Base-by-base conservation (phyloP, 2,329 filamentous ascomycete species). In the Rhexocercosporidium sp. region DNA sequence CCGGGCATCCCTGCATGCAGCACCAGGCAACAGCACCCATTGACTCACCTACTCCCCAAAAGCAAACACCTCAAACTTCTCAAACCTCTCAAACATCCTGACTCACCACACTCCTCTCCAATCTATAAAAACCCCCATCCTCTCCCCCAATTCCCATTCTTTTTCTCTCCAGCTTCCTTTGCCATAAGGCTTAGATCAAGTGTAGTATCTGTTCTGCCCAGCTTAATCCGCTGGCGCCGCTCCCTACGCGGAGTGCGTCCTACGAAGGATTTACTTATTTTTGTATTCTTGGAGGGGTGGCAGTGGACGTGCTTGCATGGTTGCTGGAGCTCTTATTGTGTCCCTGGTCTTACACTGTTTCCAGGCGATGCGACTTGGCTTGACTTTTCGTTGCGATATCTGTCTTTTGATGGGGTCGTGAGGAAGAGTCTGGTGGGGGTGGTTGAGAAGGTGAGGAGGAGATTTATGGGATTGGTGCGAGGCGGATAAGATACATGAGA, bases 261-360 rank as follows among this genome's bases (percentile, higher is more conserved):
- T 47, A n/a, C 49, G 7, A 5, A 41, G 65, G 62, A 59, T 66
- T 68, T 53, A 25, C 20, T 3, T 59, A 69, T 94, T 91, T 90
- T 92, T 92, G 83, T 64, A 73, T 68, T 73, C 84, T 73, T 79
- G n/a, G 18, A 77, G 77, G 75, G 77, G 80, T 76, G 70, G 71
- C 85, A 87, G 85, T 88, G 12, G 25, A 4, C 91, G 88, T 84
- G 88, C 89, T 92, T 90, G 89, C 88, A 27, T 60, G 60, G 81
- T 84, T 89, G 84, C 83, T 78, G 74, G 77, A 77, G 77, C 79
- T 86, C 47, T 31, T 11, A 91, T 85, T 80, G 90, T 92, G 88
- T 91, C 88, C 87, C 85, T 83, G 85, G 88, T 87, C 86, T 89
- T 85, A 88, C 89, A 92, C 89, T 92, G 85, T 82, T 83, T 85